Percentiles rank a stretch among this genome's conserved stretches.
phyloP scores from a whole-genome alignment of 1,284 basidiomycete species.

The Cutaneotrichosporon cavernicola region DNA sequence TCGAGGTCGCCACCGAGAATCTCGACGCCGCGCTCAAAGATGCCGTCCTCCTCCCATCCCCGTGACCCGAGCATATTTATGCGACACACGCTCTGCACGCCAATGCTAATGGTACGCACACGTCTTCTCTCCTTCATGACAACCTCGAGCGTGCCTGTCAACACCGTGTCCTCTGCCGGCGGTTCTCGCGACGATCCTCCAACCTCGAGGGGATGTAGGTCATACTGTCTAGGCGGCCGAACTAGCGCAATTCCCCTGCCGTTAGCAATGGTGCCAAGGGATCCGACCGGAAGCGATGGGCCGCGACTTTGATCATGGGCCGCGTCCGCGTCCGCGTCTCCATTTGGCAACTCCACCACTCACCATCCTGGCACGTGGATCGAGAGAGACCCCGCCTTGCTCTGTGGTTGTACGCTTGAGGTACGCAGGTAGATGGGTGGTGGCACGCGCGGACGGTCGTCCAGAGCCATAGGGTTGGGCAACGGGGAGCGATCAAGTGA shows the following conservation, averaged over 20 bases:
- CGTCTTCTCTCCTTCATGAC: slow-evolving; percentile 48
- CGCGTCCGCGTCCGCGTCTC: no score
- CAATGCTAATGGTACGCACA: slow-evolving; percentile 45
- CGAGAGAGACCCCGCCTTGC: slow-evolving; percentile 33
- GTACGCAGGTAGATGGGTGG: slow-evolving; percentile 45
- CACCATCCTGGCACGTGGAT: slow-evolving; percentile 48
- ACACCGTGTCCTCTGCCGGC: slow-evolving; percentile 47
- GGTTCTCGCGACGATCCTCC: slow-evolving; percentile 32
- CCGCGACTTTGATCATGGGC: neutral
- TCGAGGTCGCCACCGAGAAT: slow-evolving; percentile 33
- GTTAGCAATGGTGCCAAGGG: neutral
- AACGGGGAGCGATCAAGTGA: slow-evolving; percentile 41
- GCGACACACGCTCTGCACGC: slow-evolving; percentile 42
- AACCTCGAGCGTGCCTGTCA: slow-evolving; percentile 47
- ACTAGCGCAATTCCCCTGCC: slow-evolving; percentile 43
- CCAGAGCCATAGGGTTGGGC: slow-evolving; percentile 32
- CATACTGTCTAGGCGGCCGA: slow-evolving; percentile 36
- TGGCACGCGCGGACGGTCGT: slow-evolving; percentile 42
- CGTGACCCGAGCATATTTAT: slow-evolving; percentile 38
- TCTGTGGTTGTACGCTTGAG: slow-evolving; percentile 33
- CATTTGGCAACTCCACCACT: no score
- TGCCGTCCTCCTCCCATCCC: slow-evolving; percentile 50
- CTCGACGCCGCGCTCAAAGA: slow-evolving; percentile 48
- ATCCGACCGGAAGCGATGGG: slow-evolving; percentile 6
- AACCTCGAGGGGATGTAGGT: slow-evolving; percentile 39